Evolutionary conservation across 2,329 filamentous ascomycete genomes (phyloP), one percentile per base, ranked within the genome.

Genomic region (Fusarium verticillioides): DNA sequence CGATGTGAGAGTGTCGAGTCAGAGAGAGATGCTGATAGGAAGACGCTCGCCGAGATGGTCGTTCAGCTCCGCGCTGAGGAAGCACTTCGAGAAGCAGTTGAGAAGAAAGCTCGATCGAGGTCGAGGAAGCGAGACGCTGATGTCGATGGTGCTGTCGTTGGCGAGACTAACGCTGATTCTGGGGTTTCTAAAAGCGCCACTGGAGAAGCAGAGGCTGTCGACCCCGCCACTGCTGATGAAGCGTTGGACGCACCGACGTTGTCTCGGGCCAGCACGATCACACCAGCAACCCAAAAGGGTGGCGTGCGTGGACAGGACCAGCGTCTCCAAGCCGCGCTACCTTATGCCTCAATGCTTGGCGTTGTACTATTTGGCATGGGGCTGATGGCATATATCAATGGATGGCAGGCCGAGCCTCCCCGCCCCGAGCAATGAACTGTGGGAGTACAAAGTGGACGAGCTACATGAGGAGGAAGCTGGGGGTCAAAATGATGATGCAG

Each of bases 11-110:
- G 85, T 66, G 95, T 95, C 7, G 96, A 98, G 80, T 85, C 88
- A 13, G 95, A 97, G 77, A 89, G 92, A 50, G 90, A 92, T 61
- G 86, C 89, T 46, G 90, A 91, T 60, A 91, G 92, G 61, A 92
- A 93, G 81, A 92, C 92, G 3, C 84, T 99, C 49, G 92, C 93
- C 2, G 94, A 97, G 79, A 96, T 98, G 94, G 91, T 98, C 18
- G 87, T 94, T 76, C 92, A 92, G 74, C 92, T 98, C 63, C 90
- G 95, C 60, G 87, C 95, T 75, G 90, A 91, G 75, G 89, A 89
- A 73, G 87, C 85, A 36, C 83, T 80, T 71, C 84, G 83, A 74
- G 83, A 82, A 37, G 84, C 82, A n/a, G 83, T 83, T 7, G 83
- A 83, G 39, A 81, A 83, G 69, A 84, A 82, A 54, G 79, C 80